These are phyloP conservation scores for Puccinia polysora DNA, from an alignment of 1,284 basidiomycete species.

Conservation along the genomic window DNA sequence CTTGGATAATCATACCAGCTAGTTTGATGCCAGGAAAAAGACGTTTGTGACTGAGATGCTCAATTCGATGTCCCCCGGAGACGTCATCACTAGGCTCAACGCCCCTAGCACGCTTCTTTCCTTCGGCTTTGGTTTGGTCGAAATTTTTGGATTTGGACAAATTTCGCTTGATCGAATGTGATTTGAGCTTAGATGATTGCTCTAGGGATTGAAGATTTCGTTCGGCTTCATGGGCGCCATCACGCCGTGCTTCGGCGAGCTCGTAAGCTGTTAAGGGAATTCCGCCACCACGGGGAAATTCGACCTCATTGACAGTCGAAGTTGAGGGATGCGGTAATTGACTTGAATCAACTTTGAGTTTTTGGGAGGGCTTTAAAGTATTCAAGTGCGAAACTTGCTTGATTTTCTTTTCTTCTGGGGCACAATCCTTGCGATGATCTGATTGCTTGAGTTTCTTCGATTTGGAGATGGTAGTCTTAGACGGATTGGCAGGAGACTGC, in stretches of 20 bases:
- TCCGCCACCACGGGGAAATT: conserved; percentile 43
- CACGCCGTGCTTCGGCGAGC: conserved; percentile 28
- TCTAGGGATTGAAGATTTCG: not conserved
- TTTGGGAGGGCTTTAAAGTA: not conserved
- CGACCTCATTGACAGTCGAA: conserved; percentile 26
- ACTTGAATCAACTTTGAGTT: not conserved
- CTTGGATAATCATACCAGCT: conserved; percentile 75
- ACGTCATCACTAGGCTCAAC: not conserved
- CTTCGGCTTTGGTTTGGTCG: not conserved
- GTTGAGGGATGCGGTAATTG: not conserved
- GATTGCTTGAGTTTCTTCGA: not conserved
- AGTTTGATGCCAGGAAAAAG: conserved; percentile 78
- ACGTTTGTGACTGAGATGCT: conserved; percentile 54
- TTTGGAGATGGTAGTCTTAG: not conserved
- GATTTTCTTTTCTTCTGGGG: not conserved
- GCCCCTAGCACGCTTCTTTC: not conserved
- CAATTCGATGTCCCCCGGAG: conserved; percentile 11
- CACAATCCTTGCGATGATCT: not conserved
- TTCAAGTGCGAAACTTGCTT: not conserved
- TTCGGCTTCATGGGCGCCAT: conserved; percentile 36
- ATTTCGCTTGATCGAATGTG: not conserved
- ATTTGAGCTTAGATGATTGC: conserved; percentile 7
- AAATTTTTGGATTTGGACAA: conserved; percentile 3
- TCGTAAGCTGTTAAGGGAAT: conserved; percentile 31
- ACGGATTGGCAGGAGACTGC: no score